Evolutionary conservation across 2,329 filamentous ascomycete species (phyloP).

Genomic region (Diaporthe batatas): DNA sequence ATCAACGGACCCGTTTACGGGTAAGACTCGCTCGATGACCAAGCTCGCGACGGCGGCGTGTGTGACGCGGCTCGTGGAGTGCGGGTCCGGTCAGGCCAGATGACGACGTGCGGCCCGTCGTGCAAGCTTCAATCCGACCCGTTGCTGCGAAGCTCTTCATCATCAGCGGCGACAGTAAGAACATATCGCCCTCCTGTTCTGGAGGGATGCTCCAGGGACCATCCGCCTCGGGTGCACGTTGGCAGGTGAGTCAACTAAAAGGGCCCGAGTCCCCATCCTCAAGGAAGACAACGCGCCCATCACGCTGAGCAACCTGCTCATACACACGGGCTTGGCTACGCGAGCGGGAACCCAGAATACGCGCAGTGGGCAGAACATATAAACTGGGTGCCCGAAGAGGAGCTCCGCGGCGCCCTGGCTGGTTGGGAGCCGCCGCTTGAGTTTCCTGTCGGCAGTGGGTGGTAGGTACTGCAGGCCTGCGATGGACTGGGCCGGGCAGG

Average conservation of each 20-base stretch:
- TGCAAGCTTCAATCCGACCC: conserved; percentile 50
- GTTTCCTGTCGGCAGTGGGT: conserved; percentile 61
- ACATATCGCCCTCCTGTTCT: neutral
- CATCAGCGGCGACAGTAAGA: conserved; percentile 46
- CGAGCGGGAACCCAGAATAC: conserved; percentile 55
- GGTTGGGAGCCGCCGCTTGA: conserved; percentile 58
- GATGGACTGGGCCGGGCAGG: conserved; percentile 62
- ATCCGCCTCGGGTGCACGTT: neutral
- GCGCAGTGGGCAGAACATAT: conserved; percentile 55
- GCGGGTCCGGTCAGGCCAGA: conserved; percentile 50
- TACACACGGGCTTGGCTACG: conserved; percentile 65
- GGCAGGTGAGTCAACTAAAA: too few relatives aligned
- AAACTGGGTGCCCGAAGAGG: conserved; percentile 50
- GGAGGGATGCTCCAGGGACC: too few relatives aligned
- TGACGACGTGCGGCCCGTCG: conserved; percentile 49
- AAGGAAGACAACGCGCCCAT: conserved; percentile 54
- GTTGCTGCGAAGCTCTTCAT: conserved; percentile 56
- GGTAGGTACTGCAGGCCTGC: conserved; percentile 63
- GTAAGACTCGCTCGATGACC: conserved; percentile 53
- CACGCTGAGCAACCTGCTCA: conserved; percentile 60
- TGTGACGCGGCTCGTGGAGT: conserved; percentile 56
- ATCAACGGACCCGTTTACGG: conserved; percentile 50
- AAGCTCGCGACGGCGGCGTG: conserved; percentile 54
- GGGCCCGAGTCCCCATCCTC: conserved; percentile 50
- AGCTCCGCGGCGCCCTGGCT: conserved; percentile 51